Evolutionary conservation across 257 asterid genomes (phyloP).

Genomic region (Capsicum baccatum): DNA sequence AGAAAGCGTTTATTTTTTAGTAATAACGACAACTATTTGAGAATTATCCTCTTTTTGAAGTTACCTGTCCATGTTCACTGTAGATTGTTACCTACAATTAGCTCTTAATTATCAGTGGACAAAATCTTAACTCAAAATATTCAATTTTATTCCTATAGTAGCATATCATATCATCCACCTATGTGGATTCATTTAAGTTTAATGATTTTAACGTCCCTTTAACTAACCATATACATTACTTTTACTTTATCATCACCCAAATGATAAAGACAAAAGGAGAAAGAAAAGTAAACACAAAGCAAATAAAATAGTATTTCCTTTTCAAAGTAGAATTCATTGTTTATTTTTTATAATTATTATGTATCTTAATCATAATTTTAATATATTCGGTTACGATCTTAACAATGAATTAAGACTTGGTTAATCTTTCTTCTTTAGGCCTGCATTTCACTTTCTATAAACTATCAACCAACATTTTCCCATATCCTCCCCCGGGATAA

Average conservation of each 20-base stretch:
- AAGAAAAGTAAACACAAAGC: slow-evolving; percentile 28
- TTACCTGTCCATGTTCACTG: slow-evolving; percentile 4
- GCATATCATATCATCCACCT: neutral
- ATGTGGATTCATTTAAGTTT: neutral
- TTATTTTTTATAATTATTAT: neutral
- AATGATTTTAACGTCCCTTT: neutral
- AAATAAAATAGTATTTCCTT: neutral
- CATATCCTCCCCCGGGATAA: neutral
- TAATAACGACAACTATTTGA: too few species aligned
- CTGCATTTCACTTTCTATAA: slow-evolving; percentile 23
- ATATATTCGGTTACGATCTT: slow-evolving; percentile 16
- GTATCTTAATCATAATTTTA: slow-evolving; percentile 26
- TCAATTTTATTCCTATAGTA: neutral
- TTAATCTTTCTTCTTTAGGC: slow-evolving; percentile 18
- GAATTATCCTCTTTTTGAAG: neutral
- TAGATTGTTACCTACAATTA: neutral
- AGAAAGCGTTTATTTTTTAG: too few species aligned
- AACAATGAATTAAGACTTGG: slow-evolving; percentile 19
- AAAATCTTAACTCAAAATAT: neutral
- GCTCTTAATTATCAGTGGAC: neutral
- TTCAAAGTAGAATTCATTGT: slow-evolving; percentile 18
- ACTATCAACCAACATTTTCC: slow-evolving; percentile 18
- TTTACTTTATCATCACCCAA: slow-evolving; percentile 8
- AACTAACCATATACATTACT: neutral
- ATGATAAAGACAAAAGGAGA: slow-evolving; percentile 21